phyloP scores from a whole-genome alignment of 805 yeast genomes.

The Candida verbasci region DNA sequence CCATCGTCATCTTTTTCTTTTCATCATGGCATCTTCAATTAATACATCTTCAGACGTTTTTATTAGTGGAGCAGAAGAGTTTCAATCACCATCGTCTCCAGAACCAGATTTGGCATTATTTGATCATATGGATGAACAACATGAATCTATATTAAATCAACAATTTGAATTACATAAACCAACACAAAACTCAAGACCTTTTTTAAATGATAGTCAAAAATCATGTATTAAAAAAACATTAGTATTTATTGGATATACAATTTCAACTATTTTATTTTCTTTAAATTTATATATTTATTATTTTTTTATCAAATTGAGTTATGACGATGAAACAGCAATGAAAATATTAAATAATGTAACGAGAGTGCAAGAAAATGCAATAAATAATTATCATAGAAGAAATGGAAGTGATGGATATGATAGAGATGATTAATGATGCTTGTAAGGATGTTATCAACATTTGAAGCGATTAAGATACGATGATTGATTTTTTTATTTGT shows the following conservation, averaged over 20 bases:
- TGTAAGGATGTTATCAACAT: too few species aligned
- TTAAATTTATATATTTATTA: slow-evolving; percentile 4
- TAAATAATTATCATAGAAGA: slow-evolving; percentile 3
- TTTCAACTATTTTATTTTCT: slow-evolving; percentile 5
- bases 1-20: neutral
- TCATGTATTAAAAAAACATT: slow-evolving; percentile 2
- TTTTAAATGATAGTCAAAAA: neutral
- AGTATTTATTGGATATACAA: slow-evolving; percentile 5
- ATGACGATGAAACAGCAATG: slow-evolving; percentile 6
- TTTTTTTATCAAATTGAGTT: slow-evolving; percentile 5
- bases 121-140: neutral
- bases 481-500: too few species aligned
- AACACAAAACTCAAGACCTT: slow-evolving; percentile 1
- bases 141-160: slow-evolving; percentile 2
- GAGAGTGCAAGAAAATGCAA: slow-evolving; percentile 7
- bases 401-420: slow-evolving; percentile 1
- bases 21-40: neutral
- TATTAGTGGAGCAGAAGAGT: too few species aligned
- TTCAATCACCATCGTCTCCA: neutral
- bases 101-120: slow-evolving; percentile 3
- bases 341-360: slow-evolving; percentile 4
- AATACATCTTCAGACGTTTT: too few species aligned
- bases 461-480: too few species aligned
- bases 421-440: too few species aligned
- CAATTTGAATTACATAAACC: slow-evolving; percentile 3